Percentiles rank a stretch among this genome's conserved stretches.
These are phyloP conservation scores for Pichia sp. DNA, from an alignment of 1,139 yeast species.

Conservation along the genomic window DNA sequence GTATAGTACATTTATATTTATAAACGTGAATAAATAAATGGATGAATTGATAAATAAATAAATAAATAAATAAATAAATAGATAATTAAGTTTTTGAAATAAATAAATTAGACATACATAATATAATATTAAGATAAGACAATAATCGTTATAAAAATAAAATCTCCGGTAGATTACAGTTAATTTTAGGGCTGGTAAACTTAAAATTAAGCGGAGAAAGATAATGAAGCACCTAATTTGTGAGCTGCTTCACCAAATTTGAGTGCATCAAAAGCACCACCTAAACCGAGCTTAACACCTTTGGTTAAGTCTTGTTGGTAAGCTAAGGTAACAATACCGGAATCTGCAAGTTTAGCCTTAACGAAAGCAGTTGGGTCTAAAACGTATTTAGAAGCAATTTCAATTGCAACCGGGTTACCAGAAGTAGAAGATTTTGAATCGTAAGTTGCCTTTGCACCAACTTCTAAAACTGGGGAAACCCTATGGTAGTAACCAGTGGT, in stretches of 20 bases:
- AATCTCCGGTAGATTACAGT: not conserved
- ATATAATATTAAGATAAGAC: not conserved
- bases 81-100: not conserved
- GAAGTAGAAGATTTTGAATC: slow-evolving; percentile 72
- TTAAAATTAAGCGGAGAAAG: slow-evolving; percentile 42
- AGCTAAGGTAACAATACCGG: slow-evolving; percentile 90
- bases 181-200: too few species aligned
- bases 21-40: not conserved
- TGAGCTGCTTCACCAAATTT: slow-evolving; percentile 96
- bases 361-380: slow-evolving; percentile 83
- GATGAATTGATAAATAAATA: slow-evolving; percentile 20
- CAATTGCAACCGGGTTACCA: slow-evolving; percentile 64
- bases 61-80: not conserved
- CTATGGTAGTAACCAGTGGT: slow-evolving; percentile 97
- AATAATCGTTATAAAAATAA: not conserved
- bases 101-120: not conserved
- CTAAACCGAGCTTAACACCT: slow-evolving; percentile 95
- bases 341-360: slow-evolving; percentile 95
- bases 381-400: slow-evolving; percentile 92
- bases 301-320: slow-evolving; percentile 95
- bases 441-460: slow-evolving; percentile 97
- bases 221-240: slow-evolving; percentile 92
- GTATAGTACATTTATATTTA: too few species aligned
- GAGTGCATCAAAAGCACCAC: slow-evolving; percentile 94
- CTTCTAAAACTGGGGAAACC: slow-evolving; percentile 86